Evolutionary conservation across 768 basidiomycete genomes (phyloP), one percentile per base, ranked within the genome.

Genomic region (Strobilomyces echinocephalus): DNA sequence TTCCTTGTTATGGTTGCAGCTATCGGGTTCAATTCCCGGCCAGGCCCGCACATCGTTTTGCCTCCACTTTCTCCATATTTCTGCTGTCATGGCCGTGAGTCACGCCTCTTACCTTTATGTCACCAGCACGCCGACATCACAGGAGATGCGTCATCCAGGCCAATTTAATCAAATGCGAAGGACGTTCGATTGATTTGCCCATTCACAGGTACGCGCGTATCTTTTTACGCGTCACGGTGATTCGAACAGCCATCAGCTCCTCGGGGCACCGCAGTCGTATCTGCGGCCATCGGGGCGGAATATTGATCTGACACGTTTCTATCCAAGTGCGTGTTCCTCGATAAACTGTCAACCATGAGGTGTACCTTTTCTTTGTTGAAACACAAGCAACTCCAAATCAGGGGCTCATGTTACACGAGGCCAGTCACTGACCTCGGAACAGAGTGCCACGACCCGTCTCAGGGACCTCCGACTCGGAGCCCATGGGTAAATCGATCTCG

Each of bases 11-110:
- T 79, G 78, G 79, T 53, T 54, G n/a, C n/a, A 87, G 85, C 86
- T 86, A 83, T 84, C 79, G 84, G 84, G 85, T 87, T 88, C 85
- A 85, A 87, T 85, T 85, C 85, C 84, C 84, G 80, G 83, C 79
- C 77, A 84, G 83, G 84, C 82, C 83, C 62, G 2, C 26, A 5
- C 15, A 34, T 46, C 35, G 36, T 48, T 24, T 57, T 66, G 58
- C 54, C 47, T 4, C 5, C 20, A 24, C 10, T 49, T 44, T 49
- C 46, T 35, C 46, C n/a, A 28, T 10, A 30, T 42, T 51, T 38
- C 14, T 6, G 7, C 26, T 8, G 24, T 30, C 6, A 20, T 28
- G 20, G 41, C 31, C 52, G 33, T 40, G 45, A 33, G 16, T 41
- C 18, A 9, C 12, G 20, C 8, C 20, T 30, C 4, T 24, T 4